Evolutionary conservation across 2,329 filamentous ascomycete species (phyloP).

Genomic region (Microsporum audouinii): DNA sequence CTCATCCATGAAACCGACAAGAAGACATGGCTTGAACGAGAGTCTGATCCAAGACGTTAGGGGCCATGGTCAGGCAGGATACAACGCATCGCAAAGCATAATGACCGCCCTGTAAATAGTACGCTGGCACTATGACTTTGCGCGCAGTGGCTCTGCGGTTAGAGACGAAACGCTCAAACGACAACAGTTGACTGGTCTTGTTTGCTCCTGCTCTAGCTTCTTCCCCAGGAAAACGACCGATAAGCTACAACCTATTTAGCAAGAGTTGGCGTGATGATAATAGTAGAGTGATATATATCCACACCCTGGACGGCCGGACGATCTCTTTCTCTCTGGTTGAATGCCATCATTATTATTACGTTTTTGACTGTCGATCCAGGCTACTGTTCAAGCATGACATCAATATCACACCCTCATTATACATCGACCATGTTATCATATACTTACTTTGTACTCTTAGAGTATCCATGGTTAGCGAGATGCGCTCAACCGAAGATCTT

Average conservation of each 20-base stretch:
- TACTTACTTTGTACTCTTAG: not conserved
- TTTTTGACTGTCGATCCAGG: not conserved
- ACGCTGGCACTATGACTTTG: not conserved
- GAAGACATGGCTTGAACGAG: not conserved
- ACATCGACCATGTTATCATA: not conserved
- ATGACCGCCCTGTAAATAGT: constrained; percentile 1
- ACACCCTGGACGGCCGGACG: not conserved
- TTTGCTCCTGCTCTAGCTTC: too few relatives aligned
- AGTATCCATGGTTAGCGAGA: not conserved
- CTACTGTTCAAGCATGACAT: not conserved
- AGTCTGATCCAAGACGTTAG: not conserved
- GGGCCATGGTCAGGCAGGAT: not conserved
- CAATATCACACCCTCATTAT: not conserved
- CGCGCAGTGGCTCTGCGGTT: too few relatives aligned
- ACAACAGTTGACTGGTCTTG: too few relatives aligned
- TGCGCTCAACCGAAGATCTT: not conserved
- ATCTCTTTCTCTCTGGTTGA: not conserved
- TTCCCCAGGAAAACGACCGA: not conserved
- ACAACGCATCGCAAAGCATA: constrained; percentile 2
- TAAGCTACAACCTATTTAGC: not conserved
- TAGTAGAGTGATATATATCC: not conserved
- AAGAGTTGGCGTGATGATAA: not conserved
- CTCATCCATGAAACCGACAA: not conserved
- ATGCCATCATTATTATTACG: not conserved
- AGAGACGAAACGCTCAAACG: too few relatives aligned